Evolutionary conservation across 352 stramenopile genomes (phyloP).

Genomic region (Phytophthora pisi): DNA sequence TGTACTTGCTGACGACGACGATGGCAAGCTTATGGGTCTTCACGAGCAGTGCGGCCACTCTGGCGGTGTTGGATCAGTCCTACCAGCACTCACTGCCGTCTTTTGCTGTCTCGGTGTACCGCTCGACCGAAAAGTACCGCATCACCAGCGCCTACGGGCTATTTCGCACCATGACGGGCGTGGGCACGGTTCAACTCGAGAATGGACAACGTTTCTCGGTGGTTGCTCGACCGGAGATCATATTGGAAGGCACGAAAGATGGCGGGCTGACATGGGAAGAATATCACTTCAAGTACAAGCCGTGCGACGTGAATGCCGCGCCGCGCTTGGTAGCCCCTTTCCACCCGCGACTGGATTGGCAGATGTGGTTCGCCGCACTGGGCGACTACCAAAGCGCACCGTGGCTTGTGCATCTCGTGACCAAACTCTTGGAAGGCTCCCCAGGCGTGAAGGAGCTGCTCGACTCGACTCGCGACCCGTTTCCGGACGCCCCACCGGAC

Average conservation of each 20-base stretch:
- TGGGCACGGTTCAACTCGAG: constrained; percentile 52
- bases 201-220: constrained; percentile 45
- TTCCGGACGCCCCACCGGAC: constrained; percentile 44
- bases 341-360: constrained; percentile 90
- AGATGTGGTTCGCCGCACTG: constrained; percentile 94
- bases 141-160: constrained; percentile 84
- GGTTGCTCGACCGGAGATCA: constrained; percentile 88
- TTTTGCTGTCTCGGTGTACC: constrained; percentile 36
- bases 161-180: constrained; percentile 91
- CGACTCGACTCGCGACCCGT: constrained; percentile 59
- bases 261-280: constrained; percentile 63
- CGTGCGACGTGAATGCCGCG: constrained; percentile 46
- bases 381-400: constrained; percentile 77
- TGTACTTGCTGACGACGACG: constrained; percentile 39
- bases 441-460: constrained; percentile 70
- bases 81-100: constrained; percentile 42
- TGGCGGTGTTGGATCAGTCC: constrained; percentile 47
- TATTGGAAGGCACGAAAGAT: constrained; percentile 79
- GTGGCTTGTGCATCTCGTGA: constrained; percentile 88
- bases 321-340: constrained; percentile 51
- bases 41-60: constrained; percentile 42
- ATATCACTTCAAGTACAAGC: constrained; percentile 91
- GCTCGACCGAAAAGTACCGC: constrained; percentile 37
- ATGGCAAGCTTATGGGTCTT: constrained; percentile 42
- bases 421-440: constrained; percentile 81